These are phyloP conservation scores for Penicillium sp. DNA, from an alignment of 2,329 filamentous ascomycete genomes.

Conservation along the genomic window DNA sequence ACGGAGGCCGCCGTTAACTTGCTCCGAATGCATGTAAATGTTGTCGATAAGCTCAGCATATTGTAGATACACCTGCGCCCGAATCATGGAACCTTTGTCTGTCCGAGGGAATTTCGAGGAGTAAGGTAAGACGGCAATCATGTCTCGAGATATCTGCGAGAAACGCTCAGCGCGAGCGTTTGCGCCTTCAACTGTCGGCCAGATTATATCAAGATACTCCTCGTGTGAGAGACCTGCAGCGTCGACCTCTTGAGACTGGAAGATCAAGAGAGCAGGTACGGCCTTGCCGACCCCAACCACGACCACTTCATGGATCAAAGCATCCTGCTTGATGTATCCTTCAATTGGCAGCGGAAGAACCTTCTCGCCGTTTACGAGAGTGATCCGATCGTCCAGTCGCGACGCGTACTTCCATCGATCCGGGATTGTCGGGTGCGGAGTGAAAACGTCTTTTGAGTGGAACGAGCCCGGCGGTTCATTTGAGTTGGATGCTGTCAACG, in stretches of 20 bases:
- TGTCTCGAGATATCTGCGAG: conserved; percentile 45
- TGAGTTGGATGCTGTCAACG: conserved; percentile 33
- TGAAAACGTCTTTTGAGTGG: conserved; percentile 35
- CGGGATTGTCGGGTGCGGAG: conserved; percentile 29
- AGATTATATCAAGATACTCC: conserved; percentile 38
- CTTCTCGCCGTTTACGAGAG: conserved; percentile 35
- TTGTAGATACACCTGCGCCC: conserved; percentile 47
- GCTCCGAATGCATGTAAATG: conserved; percentile 25
- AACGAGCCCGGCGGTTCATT: conserved; percentile 33
- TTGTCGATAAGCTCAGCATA: conserved; percentile 46
- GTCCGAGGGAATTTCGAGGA: conserved; percentile 48
- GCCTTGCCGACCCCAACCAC: conserved; percentile 29
- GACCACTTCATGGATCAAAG: conserved; percentile 32
- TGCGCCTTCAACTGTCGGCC: conserved; percentile 39
- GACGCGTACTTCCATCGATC: conserved; percentile 36
- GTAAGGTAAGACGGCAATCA: conserved; percentile 36
- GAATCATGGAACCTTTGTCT: conserved; percentile 56
- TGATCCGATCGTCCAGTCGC: conserved; percentile 34
- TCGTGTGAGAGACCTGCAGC: conserved; percentile 24
- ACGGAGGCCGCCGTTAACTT: conserved; percentile 27
- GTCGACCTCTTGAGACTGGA: conserved; percentile 24
- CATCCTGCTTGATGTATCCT: conserved; percentile 32
- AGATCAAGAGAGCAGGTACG: conserved; percentile 31
- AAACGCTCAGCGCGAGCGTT: conserved; percentile 45
- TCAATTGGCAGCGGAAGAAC: conserved; percentile 35